Evolutionary conservation across 2,329 filamentous ascomycete genomes (phyloP).

Genomic region (Venturia asperata): DNA sequence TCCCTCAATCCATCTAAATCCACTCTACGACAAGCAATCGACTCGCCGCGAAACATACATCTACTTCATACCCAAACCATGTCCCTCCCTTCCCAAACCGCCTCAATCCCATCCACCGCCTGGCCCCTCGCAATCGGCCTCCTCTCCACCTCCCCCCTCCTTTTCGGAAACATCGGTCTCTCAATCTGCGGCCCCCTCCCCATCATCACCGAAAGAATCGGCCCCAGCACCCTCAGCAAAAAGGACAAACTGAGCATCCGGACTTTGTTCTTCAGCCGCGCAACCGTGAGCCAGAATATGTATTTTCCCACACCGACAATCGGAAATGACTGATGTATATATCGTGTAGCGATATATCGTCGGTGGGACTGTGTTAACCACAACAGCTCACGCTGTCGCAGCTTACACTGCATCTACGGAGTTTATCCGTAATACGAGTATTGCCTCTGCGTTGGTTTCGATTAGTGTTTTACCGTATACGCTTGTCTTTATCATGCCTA

Average conservation of each 20-base stretch:
- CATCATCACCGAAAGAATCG: constrained; percentile 12
- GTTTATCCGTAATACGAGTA: background rate
- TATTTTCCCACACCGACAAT: no score
- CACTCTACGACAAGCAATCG: no score
- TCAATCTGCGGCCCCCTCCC: constrained; percentile 1
- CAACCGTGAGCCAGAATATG: background rate
- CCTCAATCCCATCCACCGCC: background rate
- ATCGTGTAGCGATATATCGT: background rate
- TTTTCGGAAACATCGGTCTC: constrained; percentile 12
- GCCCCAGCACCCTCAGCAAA: background rate
- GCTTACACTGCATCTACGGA: background rate
- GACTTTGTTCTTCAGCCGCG: background rate
- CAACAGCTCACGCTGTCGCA: background rate
- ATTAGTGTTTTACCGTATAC: constrained; percentile 10
- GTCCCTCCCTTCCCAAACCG: background rate
- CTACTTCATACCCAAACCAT: background rate
- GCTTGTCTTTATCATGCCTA: constrained; percentile 6
- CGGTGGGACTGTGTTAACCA: background rate
- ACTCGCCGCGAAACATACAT: no score
- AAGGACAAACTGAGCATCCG: constrained; percentile 10
- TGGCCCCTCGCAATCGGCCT: constrained; percentile 6
- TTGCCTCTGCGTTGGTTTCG: background rate
- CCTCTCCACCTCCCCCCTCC: background rate
- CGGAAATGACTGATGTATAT: background rate
- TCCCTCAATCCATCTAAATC: no score